Evolutionary conservation across 2,329 filamentous ascomycete species (phyloP).

Genomic region (Huntiella decipiens): DNA sequence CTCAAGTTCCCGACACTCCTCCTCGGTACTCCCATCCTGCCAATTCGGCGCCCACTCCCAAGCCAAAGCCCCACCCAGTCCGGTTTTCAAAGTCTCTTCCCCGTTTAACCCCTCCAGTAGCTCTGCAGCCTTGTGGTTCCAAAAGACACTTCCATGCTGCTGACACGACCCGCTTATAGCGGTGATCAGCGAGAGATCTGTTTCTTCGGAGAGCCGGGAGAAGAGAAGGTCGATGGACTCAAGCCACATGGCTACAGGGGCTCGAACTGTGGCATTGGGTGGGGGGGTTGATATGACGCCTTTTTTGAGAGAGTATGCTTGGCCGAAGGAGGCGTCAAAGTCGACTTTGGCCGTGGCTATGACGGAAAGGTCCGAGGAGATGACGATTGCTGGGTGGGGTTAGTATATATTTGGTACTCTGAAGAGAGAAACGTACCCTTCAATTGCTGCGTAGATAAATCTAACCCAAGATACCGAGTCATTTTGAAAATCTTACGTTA

Average conservation of each 20-base stretch:
- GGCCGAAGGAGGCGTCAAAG: constrained; percentile 67
- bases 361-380: constrained; percentile 65
- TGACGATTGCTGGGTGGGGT: constrained; percentile 47
- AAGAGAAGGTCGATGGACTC: constrained; percentile 82
- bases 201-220: constrained; percentile 43
- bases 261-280: constrained; percentile 71
- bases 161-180: constrained; percentile 85
- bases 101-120: constrained; percentile 36
- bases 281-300: constrained; percentile 63
- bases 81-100: constrained; percentile 44
- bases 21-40: constrained; percentile 92
- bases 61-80: constrained; percentile 56
- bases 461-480: constrained; percentile 67
- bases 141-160: constrained; percentile 96
- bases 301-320: constrained; percentile 64
- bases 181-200: constrained; percentile 52
- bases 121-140: constrained; percentile 51
- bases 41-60: constrained; percentile 86
- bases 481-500: background rate
- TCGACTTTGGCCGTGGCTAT: constrained; percentile 78
- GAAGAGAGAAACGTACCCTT: constrained; percentile 42
- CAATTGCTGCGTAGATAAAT: constrained; percentile 90
- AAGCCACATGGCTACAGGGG: constrained; percentile 85
- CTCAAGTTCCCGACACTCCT: constrained; percentile 81
- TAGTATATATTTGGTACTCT: background rate